Evolutionary conservation across 768 basidiomycete genomes (phyloP), one percentile per base, ranked within the genome.

Genomic region (Xanthoconium stramineum): DNA sequence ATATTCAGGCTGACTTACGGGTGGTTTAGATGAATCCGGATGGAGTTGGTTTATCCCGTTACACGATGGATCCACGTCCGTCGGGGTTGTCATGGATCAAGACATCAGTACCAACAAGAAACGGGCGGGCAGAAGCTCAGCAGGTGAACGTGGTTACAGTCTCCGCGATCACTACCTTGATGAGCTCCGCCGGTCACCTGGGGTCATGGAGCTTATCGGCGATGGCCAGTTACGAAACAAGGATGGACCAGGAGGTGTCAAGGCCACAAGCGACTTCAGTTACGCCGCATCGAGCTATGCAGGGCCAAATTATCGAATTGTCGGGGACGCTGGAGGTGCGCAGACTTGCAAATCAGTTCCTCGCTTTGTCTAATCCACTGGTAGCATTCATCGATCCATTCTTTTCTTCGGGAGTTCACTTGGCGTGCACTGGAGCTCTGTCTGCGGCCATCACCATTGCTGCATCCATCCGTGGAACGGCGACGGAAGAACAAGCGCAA

Each of bases 391-490:
- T 24, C 24, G 24, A 24, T 24, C 24, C 24, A 24, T 56, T 61
- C 42, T 60, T 52, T 15, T 59, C 57, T 3, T 55, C 60, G 0
- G 57, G 53, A 15, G 47, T 61, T 13, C 60, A 61, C 14, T 38
- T 61, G 5, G 57, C 60, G 2, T 51, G 58, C 46, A 54, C 53
- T 0, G 59, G 59, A 14, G 53, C 35, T 15, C 13, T 60, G 8
- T 60, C 59, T 2, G 56, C 57, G 10, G 56, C 59, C 5, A 15
- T 60, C 12, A 58, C 59, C 0, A 60, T 60, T 28, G 30, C 59
- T 1, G 52, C 59, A 1, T 50, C 56, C 29, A 47, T 60, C n/a
- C 56, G 57, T 33, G 56, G 59, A 1, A n/a, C 20, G 11, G 19
- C 40, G 5, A 60, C 48, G n/a, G 56, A 60, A 24, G 11, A 10